Conservation (phyloP, 768 basidiomycete genomes). For the Pleurotus cornucopiae region DNA sequence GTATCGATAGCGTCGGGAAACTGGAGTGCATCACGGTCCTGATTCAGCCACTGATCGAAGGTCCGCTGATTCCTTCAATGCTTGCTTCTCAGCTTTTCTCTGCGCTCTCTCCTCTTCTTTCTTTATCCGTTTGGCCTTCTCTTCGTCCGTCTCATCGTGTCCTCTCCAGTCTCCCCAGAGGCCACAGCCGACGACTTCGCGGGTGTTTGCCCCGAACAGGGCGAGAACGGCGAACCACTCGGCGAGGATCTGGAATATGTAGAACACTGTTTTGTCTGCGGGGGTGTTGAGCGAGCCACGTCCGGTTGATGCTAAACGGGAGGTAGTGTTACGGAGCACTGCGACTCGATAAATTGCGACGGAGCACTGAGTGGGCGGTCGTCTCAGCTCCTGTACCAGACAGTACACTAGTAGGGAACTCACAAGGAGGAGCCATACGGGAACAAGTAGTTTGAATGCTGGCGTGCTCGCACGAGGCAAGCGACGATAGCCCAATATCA, state of each 20-base stretch:
- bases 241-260: conserved; percentile 40
- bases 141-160: conserved; percentile 25
- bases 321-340: conserved; percentile 30
- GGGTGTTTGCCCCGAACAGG: conserved; percentile 25
- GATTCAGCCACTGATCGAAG: background rate
- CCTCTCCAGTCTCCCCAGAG: conserved; percentile 24
- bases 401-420: conserved; percentile 10
- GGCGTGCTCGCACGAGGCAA: conserved; percentile 22
- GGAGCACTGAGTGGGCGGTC: conserved; percentile 17
- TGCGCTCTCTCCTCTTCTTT: conserved; percentile 15
- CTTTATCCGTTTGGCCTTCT: conserved; percentile 18
- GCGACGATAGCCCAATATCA: conserved; percentile 20
- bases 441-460: conserved; percentile 17
- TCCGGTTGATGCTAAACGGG: conserved; percentile 25
- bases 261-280: conserved; percentile 34
- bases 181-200: conserved; percentile 31
- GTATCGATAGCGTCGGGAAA: no score
- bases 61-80: background rate
- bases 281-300: conserved; percentile 29
- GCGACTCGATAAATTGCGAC: conserved; percentile 35
- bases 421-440: conserved; percentile 26
- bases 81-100: background rate
- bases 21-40: no score
- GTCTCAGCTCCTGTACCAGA: background rate
- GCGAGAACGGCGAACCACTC: conserved; percentile 33